A percentile compares a stretch with the other conserved stretches of the same genome.
These are phyloP conservation scores for Phytophthora chlamydospora DNA, from an alignment of 352 stramenopile species.

Conservation along the genomic window DNA sequence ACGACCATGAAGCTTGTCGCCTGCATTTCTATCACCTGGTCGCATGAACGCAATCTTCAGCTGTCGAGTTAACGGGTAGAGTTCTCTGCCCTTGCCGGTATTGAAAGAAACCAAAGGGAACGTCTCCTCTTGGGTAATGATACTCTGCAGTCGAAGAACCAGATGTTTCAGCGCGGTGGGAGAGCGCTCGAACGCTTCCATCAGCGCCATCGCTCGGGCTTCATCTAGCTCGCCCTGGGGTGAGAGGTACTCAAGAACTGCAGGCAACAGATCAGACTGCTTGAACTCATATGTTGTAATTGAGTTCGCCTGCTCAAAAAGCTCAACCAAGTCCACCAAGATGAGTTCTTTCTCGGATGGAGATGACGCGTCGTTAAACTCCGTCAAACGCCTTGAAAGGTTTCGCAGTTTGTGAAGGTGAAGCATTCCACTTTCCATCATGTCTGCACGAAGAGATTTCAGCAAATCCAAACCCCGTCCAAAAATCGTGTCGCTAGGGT, in stretches of 20 bases:
- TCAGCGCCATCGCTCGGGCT: slow-evolving; percentile 38
- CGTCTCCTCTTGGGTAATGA: slow-evolving; percentile 78
- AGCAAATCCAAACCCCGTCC: slow-evolving; percentile 55
- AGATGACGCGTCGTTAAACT: slow-evolving; percentile 37
- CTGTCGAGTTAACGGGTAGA: slow-evolving; percentile 79
- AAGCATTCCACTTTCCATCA: slow-evolving; percentile 79
- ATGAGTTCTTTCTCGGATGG: slow-evolving; percentile 54
- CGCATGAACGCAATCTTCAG: slow-evolving; percentile 62
- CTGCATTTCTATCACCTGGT: slow-evolving; percentile 24
- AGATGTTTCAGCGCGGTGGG: slow-evolving; percentile 62
- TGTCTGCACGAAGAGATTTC: slow-evolving; percentile 62
- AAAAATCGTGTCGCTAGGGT: slow-evolving; percentile 58
- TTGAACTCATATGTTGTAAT: slow-evolving; percentile 90
- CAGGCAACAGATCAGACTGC: slow-evolving; percentile 74
- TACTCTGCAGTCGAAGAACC: slow-evolving; percentile 65
- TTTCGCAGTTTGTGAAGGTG: slow-evolving; percentile 81
- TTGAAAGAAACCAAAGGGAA: slow-evolving; percentile 71
- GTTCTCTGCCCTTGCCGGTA: slow-evolving; percentile 68
- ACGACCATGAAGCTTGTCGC: slow-evolving; percentile 13
- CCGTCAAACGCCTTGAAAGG: slow-evolving; percentile 61
- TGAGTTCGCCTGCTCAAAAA: slow-evolving; percentile 76
- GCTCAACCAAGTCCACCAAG: slow-evolving; percentile 73
- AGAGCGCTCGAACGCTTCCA: slow-evolving; percentile 53
- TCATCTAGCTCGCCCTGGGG: slow-evolving; percentile 43
- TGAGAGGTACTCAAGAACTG: slow-evolving; percentile 62